A percentile compares a stretch with the other conserved stretches of the same genome.
Conservation (phyloP, 2,329 filamentous ascomycete genomes). For the Ophiostoma tasmaniense region DNA sequence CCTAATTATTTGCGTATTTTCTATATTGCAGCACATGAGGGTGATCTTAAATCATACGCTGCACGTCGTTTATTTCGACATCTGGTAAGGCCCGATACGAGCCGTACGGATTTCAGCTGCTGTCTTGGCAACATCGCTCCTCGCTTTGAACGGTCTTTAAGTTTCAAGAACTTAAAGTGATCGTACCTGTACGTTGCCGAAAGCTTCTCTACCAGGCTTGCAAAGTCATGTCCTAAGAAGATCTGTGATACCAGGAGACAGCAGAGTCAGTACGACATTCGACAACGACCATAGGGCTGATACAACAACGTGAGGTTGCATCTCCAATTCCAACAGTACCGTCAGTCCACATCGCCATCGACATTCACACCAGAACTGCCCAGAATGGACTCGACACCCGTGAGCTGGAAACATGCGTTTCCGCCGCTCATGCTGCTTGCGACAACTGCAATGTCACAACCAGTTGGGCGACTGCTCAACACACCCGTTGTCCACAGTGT, state of each 20-base stretch:
- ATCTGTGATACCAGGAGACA: not conserved
- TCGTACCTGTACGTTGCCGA: not conserved
- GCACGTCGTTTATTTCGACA: not conserved
- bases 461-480: slow-evolving; percentile 10
- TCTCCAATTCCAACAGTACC: not conserved
- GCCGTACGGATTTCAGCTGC: not conserved
- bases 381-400: not conserved
- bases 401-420: slow-evolving; percentile 14
- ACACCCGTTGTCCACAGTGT: not conserved
- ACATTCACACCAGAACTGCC: not conserved
- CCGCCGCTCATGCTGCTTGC: slow-evolving; percentile 11
- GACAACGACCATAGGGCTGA: not conserved
- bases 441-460: slow-evolving; percentile 13
- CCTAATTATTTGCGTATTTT: not conserved
- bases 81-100: not conserved
- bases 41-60: not conserved
- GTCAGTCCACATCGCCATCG: not conserved
- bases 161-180: not conserved
- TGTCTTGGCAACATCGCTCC: not conserved
- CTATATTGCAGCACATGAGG: not conserved
- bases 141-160: not conserved
- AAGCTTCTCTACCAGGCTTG: not conserved
- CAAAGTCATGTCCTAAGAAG: not conserved
- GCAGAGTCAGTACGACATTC: not conserved
- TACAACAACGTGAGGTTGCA: not conserved